These are phyloP conservation scores for Saraca asoca DNA, from an alignment of 331 rosid genomes.

Conservation along the genomic window DNA sequence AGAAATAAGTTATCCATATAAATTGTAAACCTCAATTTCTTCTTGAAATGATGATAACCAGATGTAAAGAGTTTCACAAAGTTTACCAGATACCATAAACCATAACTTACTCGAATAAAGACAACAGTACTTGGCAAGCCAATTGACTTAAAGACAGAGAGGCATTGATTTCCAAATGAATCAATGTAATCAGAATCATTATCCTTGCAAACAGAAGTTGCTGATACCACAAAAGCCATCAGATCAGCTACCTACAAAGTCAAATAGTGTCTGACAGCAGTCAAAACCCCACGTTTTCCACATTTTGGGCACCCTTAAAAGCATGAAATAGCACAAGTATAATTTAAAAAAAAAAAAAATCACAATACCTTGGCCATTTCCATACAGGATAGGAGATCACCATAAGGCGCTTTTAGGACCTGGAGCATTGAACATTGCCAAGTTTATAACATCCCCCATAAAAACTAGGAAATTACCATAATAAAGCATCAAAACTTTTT, in stretches of 20 bases:
- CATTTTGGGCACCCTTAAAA: constrained; percentile 15
- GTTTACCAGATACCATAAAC: constrained; percentile 15
- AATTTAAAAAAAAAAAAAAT: constrained; percentile 2
- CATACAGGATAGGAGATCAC: constrained; percentile 73
- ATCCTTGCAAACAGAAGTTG: constrained; percentile 51
- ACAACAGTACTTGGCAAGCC: constrained; percentile 93
- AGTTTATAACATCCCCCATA: constrained; percentile 10
- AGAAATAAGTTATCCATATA: constrained; percentile 10
- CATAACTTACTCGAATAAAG: constrained; percentile 78
- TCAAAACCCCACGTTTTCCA: constrained; percentile 19
- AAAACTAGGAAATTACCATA: background rate
- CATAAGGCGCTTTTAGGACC: constrained; percentile 91
- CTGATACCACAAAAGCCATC: constrained; percentile 82
- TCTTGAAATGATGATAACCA: constrained; percentile 9
- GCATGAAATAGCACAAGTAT: background rate
- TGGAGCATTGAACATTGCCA: constrained; percentile 31
- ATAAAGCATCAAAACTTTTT: background rate
- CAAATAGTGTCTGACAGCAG: constrained; percentile 9
- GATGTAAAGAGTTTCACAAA: background rate
- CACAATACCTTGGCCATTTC: constrained; percentile 99
- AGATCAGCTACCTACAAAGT: constrained; percentile 82
- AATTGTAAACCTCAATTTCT: constrained; percentile 21
- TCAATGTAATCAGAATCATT: constrained; percentile 65
- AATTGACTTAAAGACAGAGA: constrained; percentile 83
- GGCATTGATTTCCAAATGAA: constrained; percentile 88